phyloP scores from a whole-genome alignment of 768 basidiomycete species.

The Sporobolomyces phaffii region DNA sequence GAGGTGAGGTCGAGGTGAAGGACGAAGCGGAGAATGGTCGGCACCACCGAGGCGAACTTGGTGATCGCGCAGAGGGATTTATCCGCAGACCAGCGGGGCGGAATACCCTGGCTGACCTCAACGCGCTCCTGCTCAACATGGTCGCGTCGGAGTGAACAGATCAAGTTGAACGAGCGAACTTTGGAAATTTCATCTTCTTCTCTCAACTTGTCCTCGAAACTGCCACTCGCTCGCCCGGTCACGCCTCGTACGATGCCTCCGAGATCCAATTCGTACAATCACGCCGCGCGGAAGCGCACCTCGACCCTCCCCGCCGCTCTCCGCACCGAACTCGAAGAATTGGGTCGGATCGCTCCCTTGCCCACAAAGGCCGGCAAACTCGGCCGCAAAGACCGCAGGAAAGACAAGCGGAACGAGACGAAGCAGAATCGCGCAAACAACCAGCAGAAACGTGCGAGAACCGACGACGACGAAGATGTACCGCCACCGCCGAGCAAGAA shows the following conservation, averaged over 20 bases:
- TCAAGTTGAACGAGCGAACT: too few relatives aligned
- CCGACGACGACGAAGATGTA: neutral
- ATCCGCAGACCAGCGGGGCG: neutral
- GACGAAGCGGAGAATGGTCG: neutral
- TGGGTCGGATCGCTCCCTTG: conserved; percentile 20
- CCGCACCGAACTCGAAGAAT: conserved; percentile 30
- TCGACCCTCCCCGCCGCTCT: conserved; percentile 29
- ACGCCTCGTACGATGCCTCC: neutral
- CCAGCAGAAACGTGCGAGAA: neutral
- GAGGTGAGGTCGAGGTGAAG: neutral
- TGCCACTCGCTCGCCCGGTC: neutral
- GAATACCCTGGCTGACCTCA: neutral
- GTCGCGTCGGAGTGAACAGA: too few relatives aligned
- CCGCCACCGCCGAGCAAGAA: neutral
- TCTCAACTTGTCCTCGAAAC: neutral
- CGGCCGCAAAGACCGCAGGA: conserved; percentile 34
- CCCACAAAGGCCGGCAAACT: conserved; percentile 3
- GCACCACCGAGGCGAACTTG: neutral
- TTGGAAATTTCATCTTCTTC: neutral
- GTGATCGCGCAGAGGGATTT: neutral
- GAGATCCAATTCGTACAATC: conserved; percentile 2
- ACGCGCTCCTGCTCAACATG: neutral
- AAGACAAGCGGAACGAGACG: conserved; percentile 26
- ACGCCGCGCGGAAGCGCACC: conserved; percentile 26
- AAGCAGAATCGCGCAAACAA: conserved; percentile 20